Conservation (phyloP, 805 yeast genomes). For the Saccharomyces mikatae region DNA sequence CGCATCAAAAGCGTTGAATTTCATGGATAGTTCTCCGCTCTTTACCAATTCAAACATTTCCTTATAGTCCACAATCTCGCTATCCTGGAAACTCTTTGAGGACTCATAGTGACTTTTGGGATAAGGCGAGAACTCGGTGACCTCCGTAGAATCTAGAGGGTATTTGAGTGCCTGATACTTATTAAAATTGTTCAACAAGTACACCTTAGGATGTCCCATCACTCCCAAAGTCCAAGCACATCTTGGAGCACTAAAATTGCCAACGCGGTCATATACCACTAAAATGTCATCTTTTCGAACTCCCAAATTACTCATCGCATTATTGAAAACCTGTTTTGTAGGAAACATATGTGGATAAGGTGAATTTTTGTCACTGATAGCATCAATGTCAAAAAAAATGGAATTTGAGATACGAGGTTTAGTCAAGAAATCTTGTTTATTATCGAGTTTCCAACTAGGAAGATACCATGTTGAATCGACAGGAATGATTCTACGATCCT, state of each 20-base stretch:
- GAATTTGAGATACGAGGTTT: constrained; percentile 57
- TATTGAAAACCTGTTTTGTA: constrained; percentile 43
- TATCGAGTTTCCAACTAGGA: constrained; percentile 64
- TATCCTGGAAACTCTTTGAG: constrained; percentile 28
- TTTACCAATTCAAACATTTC: constrained; percentile 54
- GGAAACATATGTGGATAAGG: constrained; percentile 92
- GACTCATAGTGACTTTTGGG: constrained; percentile 31
- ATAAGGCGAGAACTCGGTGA: constrained; percentile 10
- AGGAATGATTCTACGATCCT: constrained; percentile 39
- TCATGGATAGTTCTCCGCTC: constrained; percentile 35
- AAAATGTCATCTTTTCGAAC: constrained; percentile 47
- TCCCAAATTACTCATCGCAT: constrained; percentile 48
- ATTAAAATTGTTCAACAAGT: constrained; percentile 61
- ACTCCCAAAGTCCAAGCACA: constrained; percentile 84
- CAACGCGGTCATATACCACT: constrained; percentile 77
- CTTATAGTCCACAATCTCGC: constrained; percentile 59
- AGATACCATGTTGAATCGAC: constrained; percentile 90
- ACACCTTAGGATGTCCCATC: constrained; percentile 68
- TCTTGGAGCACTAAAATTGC: constrained; percentile 82
- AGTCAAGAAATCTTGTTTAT: constrained; percentile 45
- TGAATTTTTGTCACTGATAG: constrained; percentile 48
- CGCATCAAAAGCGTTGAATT: constrained; percentile 68
- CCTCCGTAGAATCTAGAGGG: constrained; percentile 35
- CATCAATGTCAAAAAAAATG: constrained; percentile 72
- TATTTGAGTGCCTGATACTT: constrained; percentile 41